Evolutionary conservation across 2,329 filamentous ascomycete species (phyloP), one percentile per base, ranked within the genome.

Genomic region (Cyphellophora europaea): DNA sequence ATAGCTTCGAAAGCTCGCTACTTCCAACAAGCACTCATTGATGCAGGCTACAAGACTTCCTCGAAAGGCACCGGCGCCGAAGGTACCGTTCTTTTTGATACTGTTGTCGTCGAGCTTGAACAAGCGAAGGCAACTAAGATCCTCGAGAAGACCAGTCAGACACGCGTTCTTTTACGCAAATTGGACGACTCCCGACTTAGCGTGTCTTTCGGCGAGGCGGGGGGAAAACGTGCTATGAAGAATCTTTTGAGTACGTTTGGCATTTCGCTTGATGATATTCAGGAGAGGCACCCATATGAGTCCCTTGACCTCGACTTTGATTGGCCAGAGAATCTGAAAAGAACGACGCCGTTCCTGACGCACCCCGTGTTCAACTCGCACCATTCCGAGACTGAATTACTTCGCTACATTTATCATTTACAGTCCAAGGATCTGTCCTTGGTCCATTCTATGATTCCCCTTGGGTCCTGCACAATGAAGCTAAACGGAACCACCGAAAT

Each of bases 401-500:
- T 96, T 33, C 81, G 89, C 28, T 96, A 96, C 63, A 94, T 96
- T 50, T 72, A 89, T 55, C 85, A 94, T 55, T 70, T 96, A 4
- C 82, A 93, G 57, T 93, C 87, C 33, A 95, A 93, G 66, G 89
- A 96, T 55, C 66, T 96, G 11, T 95, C 89, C 2, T 71, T 95
- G 4, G 84, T 88, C 2, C 89, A 96, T 63, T 95, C 88, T 11
- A 96, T 96, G 89, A 96, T 96, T 42, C 87, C 89, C 2, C 74
- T 96, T 1, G 89, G 89, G 13, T 95, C 89, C 1, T 96, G 89
- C 68, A 96, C 89, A 11, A 96, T 96, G 89, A 96, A 96, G 69
- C 77, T 95, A 35, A 95, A 95, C 57, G 84, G 82, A 27, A 91
- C 88, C 3, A 84, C 84, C 1, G 86, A 95, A 65, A 95, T 96